These are phyloP conservation scores for Blastobotrys terrestris DNA, from an alignment of 805 yeast genomes.

Conservation along the genomic window DNA sequence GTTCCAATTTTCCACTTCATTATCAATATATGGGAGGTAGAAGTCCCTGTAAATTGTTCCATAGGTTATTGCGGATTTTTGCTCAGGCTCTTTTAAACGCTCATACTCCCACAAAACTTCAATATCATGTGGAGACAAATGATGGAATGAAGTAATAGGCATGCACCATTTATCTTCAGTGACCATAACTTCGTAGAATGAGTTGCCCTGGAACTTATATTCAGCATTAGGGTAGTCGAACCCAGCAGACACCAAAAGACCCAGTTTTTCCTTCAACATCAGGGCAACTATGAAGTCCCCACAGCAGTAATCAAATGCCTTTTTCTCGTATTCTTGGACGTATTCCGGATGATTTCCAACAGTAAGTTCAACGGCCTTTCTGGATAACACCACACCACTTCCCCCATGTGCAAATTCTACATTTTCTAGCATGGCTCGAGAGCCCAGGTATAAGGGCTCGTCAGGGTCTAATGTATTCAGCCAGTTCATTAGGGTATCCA, in stretches of 20 bases:
- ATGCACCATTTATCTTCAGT: conserved; percentile 24
- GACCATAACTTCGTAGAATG: conserved; percentile 14
- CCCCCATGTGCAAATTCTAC: conserved; percentile 35
- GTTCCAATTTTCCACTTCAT: conserved; percentile 16
- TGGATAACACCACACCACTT: conserved; percentile 31
- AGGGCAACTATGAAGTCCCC: conserved; percentile 31
- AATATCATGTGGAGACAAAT: conserved; percentile 6
- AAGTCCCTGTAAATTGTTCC: conserved; percentile 19
- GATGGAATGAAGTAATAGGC: conserved; percentile 22
- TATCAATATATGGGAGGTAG: conserved; percentile 14
- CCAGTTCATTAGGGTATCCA: conserved; percentile 25
- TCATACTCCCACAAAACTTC: conserved; percentile 21
- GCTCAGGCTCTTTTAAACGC: conserved; percentile 15
- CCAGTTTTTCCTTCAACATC: conserved; percentile 19
- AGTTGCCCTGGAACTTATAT: conserved; percentile 29
- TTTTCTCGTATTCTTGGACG: conserved; percentile 20
- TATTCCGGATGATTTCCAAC: conserved; percentile 22
- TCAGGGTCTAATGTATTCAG: conserved; percentile 24
- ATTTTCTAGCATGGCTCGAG: conserved; percentile 19
- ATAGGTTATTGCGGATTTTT: conserved; percentile 12
- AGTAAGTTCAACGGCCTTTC: conserved; percentile 25
- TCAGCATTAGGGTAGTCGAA: conserved; percentile 10
- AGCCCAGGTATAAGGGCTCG: conserved; percentile 31
- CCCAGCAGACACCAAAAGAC: conserved; percentile 13
- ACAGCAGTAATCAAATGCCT: conserved; percentile 26